These are phyloP conservation scores for Sclerospora graminicola DNA, from an alignment of 352 stramenopile genomes.

Conservation along the genomic window DNA sequence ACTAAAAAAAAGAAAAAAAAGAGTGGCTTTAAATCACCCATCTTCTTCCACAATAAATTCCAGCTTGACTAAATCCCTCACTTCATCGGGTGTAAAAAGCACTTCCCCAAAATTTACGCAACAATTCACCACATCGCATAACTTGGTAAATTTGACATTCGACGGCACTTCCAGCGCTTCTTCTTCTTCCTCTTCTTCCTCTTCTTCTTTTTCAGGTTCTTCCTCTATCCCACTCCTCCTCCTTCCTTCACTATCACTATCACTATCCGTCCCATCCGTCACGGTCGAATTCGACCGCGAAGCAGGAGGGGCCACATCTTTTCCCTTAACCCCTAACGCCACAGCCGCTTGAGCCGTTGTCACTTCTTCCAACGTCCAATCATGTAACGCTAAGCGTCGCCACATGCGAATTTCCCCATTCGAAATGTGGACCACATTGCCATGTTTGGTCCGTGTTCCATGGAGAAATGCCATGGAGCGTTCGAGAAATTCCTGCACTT, in stretches of 20 bases:
- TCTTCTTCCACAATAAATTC: slow-evolving; percentile 78
- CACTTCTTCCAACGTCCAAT: slow-evolving; percentile 53
- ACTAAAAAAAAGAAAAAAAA: slow-evolving; percentile 21
- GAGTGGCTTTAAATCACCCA: slow-evolving; percentile 51
- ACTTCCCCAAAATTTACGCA: slow-evolving; percentile 52
- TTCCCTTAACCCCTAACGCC: slow-evolving; percentile 21
- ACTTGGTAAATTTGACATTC: slow-evolving; percentile 25
- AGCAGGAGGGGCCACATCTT: slow-evolving; percentile 27
- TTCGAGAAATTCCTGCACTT: slow-evolving; percentile 73
- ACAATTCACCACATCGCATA: slow-evolving; percentile 52
- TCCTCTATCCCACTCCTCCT: slow-evolving; percentile 13
- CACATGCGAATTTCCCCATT: slow-evolving; percentile 80
- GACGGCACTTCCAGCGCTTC: slow-evolving; percentile 31
- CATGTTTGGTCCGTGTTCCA: slow-evolving; percentile 52
- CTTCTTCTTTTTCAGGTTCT: slow-evolving; percentile 24
- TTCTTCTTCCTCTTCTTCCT: slow-evolving; percentile 28
- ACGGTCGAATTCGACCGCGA: slow-evolving; percentile 39
- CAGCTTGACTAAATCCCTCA: slow-evolving; percentile 57
- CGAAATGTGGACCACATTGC: slow-evolving; percentile 62
- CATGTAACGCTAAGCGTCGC: slow-evolving; percentile 53
- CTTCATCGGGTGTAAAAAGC: slow-evolving; percentile 37
- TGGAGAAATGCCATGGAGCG: slow-evolving; percentile 61
- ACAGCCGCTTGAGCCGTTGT: slow-evolving; percentile 16
- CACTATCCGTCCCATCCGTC: slow-evolving; percentile 43
- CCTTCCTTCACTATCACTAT: slow-evolving; percentile 27